Percentiles rank a stretch among this genome's conserved stretches.
These are phyloP conservation scores for Microdochium paspali DNA, from an alignment of 2,329 filamentous ascomycete genomes.

Conservation along the genomic window DNA sequence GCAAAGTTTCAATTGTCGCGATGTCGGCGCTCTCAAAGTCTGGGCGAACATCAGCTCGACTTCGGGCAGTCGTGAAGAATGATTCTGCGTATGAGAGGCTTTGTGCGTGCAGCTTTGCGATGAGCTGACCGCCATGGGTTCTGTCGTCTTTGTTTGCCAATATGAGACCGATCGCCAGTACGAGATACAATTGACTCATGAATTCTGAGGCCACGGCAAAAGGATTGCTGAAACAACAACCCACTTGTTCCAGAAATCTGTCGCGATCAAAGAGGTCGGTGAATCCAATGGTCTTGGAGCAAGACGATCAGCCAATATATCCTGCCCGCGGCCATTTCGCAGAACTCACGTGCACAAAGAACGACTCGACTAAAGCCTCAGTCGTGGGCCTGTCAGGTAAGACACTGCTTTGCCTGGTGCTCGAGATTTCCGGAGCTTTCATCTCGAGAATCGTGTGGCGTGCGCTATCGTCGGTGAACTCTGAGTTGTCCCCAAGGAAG, in stretches of 20 bases:
- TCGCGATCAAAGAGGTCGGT: conserved; percentile 48
- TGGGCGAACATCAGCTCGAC: conserved; percentile 31
- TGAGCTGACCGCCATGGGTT: conserved; percentile 36
- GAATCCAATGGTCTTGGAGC: conserved; percentile 48
- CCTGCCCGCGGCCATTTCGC: background rate
- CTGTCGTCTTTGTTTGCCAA: conserved; percentile 43
- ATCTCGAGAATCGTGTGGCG: conserved; percentile 48
- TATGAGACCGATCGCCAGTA: conserved; percentile 53
- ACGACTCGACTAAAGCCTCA: conserved; percentile 44
- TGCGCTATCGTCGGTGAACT: conserved; percentile 47
- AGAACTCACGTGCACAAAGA: conserved; percentile 46
- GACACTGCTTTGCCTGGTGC: conserved; percentile 36
- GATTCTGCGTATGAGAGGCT: conserved; percentile 46
- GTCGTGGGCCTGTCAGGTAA: conserved; percentile 47
- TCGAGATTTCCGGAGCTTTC: conserved; percentile 34
- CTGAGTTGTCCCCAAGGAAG: conserved; percentile 36
- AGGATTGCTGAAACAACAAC: conserved; percentile 45
- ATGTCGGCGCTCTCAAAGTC: conserved; percentile 54
- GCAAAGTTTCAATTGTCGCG: conserved; percentile 54
- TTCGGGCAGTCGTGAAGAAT: conserved; percentile 52
- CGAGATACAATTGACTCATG: conserved; percentile 51
- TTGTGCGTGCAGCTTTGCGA: conserved; percentile 39
- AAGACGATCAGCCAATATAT: conserved; percentile 8
- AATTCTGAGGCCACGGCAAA: conserved; percentile 37
- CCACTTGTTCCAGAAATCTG: conserved; percentile 36